phyloP scores from a whole-genome alignment of 352 stramenopile species.

The Poterioochromonas sp. region DNA sequence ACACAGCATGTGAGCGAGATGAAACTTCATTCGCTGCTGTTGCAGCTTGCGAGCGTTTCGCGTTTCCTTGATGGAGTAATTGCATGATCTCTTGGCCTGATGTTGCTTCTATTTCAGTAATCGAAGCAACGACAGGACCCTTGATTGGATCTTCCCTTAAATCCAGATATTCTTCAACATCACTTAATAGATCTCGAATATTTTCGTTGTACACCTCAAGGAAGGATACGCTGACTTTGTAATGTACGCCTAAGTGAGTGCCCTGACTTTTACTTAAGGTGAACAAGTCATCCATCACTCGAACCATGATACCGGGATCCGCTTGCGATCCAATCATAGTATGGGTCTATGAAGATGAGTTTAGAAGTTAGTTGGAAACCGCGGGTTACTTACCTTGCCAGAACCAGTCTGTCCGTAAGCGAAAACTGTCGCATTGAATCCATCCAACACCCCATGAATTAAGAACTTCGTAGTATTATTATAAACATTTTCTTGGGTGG shows the following conservation, averaged over 20 bases:
- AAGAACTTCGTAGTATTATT: constrained; percentile 71
- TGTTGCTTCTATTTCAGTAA: constrained; percentile 67
- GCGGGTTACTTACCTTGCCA: constrained; percentile 55
- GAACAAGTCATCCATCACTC: constrained; percentile 71
- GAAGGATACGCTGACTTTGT: constrained; percentile 69
- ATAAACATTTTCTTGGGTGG: constrained; percentile 62
- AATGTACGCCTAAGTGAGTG: constrained; percentile 48
- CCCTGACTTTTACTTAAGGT: not conserved
- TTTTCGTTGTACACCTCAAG: constrained; percentile 81
- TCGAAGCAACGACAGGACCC: constrained; percentile 62
- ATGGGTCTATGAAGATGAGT: constrained; percentile 54
- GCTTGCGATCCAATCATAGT: constrained; percentile 73
- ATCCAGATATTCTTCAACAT: constrained; percentile 50
- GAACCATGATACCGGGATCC: constrained; percentile 72
- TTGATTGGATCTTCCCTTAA: constrained; percentile 70
- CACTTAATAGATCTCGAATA: constrained; percentile 63
- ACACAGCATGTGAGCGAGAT: constrained; percentile 71
- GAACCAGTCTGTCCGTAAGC: constrained; percentile 72
- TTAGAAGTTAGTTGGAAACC: not conserved
- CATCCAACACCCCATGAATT: constrained; percentile 69
- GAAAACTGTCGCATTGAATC: constrained; percentile 80
- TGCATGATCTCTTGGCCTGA: constrained; percentile 62
- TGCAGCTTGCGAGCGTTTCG: constrained; percentile 67
- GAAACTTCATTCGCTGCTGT: constrained; percentile 73
- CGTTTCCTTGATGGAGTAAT: constrained; percentile 65